Evolutionary conservation across 1,284 basidiomycete species (phyloP), one percentile per base, ranked within the genome.

Genomic region (Phylloporus gajari): DNA sequence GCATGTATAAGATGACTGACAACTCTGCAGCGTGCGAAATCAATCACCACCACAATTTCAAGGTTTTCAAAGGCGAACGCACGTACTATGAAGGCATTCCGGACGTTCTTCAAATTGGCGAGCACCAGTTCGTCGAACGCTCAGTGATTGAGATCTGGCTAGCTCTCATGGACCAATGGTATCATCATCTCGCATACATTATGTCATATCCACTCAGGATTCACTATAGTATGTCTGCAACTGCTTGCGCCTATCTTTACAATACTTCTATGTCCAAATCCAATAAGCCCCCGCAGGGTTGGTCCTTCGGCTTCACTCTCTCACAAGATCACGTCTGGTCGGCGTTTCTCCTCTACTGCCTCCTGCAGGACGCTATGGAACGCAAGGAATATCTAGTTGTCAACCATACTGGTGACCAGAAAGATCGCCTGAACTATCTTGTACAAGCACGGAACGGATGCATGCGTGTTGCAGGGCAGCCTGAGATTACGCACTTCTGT

Each of bases 1-100:
- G 48, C 48, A 23, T 25, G 48, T 51, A n/a, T 9, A 25, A 25
- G 48, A 51, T 51, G 25, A n/a, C 9, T 23, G 48, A 51, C 21
- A 9, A 25, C 48, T 51, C 23, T 51, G 25, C 19, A 67, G 53
- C 40, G 6, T 67, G 66, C 27, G 2, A 35, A 4, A 38, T 35
- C 8, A 67, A 67, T 23, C 60, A 67, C 15, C 58, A 67, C 23
- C 19, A 60, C 30, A 60, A 67, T 21, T 67, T 9, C 32, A 46
- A 35, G 42, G 58, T 68, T 7, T 9, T 5, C 40, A 35, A 35
- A 27, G 27, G 30, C 8, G 25, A 44, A 21, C 44, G 9, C 5
- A 60, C 23, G 2, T 68, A 68, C 15, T 61, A 68, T 38, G 56
- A 32, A 9, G 59, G 25, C 1, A n/a, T 61, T 21, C 58, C 67